Conservation (phyloP, 768 basidiomycete species). For the Panellus pusillus region DNA sequence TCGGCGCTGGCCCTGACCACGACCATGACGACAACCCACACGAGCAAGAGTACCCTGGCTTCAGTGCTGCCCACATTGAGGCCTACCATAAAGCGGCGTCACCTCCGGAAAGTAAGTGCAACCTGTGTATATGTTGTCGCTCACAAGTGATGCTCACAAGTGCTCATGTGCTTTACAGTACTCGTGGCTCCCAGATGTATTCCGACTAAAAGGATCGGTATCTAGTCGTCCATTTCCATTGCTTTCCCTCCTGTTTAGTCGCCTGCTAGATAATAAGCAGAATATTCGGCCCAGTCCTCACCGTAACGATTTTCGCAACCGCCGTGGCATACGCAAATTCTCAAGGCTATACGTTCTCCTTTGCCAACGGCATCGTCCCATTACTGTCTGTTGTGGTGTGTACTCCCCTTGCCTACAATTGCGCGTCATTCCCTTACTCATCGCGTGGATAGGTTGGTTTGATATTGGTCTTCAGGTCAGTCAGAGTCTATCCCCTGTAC, state of each 20-base stretch:
- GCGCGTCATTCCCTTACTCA: background rate
- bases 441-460: constrained; percentile 66
- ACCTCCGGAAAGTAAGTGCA: constrained; percentile 49
- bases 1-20: no score
- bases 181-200: constrained; percentile 88
- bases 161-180: constrained; percentile 45
- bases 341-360: constrained; percentile 56
- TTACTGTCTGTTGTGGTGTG: constrained; percentile 87
- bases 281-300: constrained; percentile 81
- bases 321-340: constrained; percentile 58
- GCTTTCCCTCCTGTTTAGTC: constrained; percentile 9
- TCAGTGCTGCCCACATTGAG: constrained; percentile 12
- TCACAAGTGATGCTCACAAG: constrained; percentile 1
- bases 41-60: constrained; percentile 13
- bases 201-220: constrained; percentile 82
- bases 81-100: constrained; percentile 47
- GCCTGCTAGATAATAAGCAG: constrained; percentile 59
- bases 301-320: constrained; percentile 75
- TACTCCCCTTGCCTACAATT: constrained; percentile 11
- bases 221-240: constrained; percentile 26
- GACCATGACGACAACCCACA: background rate
- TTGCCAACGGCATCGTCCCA: constrained; percentile 85
- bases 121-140: background rate
- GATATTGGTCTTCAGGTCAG: constrained; percentile 82
- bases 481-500: constrained; percentile 1